phyloP scores from a whole-genome alignment of 2,329 filamentous ascomycete genomes.

The Trichothecium sympodiale region DNA sequence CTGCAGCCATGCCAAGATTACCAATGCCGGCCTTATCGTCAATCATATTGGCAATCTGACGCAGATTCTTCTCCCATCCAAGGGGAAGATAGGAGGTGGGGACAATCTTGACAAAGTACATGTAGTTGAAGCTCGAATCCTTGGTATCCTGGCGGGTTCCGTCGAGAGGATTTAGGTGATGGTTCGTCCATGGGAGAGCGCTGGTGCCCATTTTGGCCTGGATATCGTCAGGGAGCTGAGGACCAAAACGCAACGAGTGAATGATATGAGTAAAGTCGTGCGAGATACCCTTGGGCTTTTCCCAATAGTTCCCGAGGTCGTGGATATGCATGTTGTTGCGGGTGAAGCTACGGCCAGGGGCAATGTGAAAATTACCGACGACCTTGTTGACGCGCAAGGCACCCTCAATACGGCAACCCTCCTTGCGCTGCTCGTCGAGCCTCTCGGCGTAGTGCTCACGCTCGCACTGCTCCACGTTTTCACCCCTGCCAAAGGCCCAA shows the following conservation, averaged over 20 bases:
- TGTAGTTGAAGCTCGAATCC: slow-evolving; percentile 86
- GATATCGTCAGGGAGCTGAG: slow-evolving; percentile 69
- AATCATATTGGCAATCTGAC: slow-evolving; percentile 15
- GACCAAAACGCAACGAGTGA: slow-evolving; percentile 85
- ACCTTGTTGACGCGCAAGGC: slow-evolving; percentile 95
- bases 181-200: slow-evolving; percentile 63
- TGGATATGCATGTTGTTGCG: slow-evolving; percentile 96
- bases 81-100: slow-evolving; percentile 90
- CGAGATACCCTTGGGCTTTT: slow-evolving; percentile 51
- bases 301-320: slow-evolving; percentile 92
- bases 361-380: slow-evolving; percentile 96
- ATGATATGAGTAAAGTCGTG: slow-evolving; percentile 88
- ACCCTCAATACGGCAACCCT: slow-evolving; percentile 92
- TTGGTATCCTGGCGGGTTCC: slow-evolving; percentile 62
- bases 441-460: slow-evolving; percentile 89
- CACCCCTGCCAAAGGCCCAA: slow-evolving; percentile 90
- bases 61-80: slow-evolving; percentile 61
- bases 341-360: slow-evolving; percentile 90
- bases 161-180: slow-evolving; percentile 89
- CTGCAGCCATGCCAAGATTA: slow-evolving; percentile 49
- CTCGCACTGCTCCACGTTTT: slow-evolving; percentile 88
- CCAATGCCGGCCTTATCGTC: slow-evolving; percentile 54
- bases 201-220: slow-evolving; percentile 43
- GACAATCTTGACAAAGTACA: slow-evolving; percentile 99
- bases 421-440: slow-evolving; percentile 74